phyloP scores from a whole-genome alignment of 805 yeast genomes.

The Debaryomyces castellii region DNA sequence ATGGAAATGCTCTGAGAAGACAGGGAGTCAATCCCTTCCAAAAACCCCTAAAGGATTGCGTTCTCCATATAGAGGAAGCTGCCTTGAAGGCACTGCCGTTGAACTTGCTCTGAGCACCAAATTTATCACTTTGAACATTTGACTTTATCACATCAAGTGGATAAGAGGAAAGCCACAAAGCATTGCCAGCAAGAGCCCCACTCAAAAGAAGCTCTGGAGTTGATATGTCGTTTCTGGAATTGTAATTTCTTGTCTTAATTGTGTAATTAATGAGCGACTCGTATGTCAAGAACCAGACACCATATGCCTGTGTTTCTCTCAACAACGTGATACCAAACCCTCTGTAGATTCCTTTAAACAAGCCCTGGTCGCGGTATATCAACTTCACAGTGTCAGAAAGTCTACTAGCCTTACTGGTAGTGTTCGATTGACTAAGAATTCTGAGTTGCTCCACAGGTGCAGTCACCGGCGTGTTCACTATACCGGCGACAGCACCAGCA shows the following conservation, averaged over 20 bases:
- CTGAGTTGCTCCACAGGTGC: constrained; percentile 68
- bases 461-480: constrained; percentile 62
- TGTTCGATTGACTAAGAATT: constrained; percentile 57
- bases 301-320: constrained; percentile 71
- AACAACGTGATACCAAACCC: constrained; percentile 54
- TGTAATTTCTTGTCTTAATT: constrained; percentile 28
- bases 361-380: constrained; percentile 46
- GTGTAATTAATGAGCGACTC: constrained; percentile 51
- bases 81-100: constrained; percentile 38
- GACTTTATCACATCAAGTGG: constrained; percentile 55
- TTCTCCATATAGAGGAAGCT: constrained; percentile 35
- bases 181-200: constrained; percentile 71
- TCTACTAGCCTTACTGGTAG: constrained; percentile 14
- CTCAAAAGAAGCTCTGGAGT: constrained; percentile 54
- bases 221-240: constrained; percentile 47
- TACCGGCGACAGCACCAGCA: constrained; percentile 66
- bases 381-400: constrained; percentile 37
- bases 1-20: constrained; percentile 59
- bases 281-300: constrained; percentile 70
- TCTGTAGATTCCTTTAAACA: constrained; percentile 48
- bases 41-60: constrained; percentile 51
- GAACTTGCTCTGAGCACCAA: constrained; percentile 44
- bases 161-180: constrained; percentile 58
- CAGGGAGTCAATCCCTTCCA: constrained; percentile 67
- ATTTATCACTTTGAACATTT: constrained; percentile 52